A percentile compares a stretch with the other conserved stretches of the same genome.
Conservation (phyloP, 1,284 basidiomycete genomes). For the Coriolopsis trogii region DNA sequence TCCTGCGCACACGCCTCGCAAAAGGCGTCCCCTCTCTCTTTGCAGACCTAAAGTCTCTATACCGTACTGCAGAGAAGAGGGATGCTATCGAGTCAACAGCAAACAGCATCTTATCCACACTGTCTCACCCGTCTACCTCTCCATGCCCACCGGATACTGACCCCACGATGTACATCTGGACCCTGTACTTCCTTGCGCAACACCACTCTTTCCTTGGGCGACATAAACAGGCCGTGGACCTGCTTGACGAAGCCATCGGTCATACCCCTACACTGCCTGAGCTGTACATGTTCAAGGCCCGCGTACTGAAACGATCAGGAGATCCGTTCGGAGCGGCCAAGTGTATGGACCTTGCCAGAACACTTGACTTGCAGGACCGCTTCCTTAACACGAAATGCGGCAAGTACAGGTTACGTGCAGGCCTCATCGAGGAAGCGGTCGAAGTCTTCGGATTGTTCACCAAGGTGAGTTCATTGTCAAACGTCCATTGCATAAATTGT, state of each 20-base stretch:
- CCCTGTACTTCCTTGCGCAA: conserved; percentile 93
- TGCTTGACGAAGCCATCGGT: conserved; percentile 68
- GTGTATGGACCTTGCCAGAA: conserved; percentile 82
- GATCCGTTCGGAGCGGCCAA: conserved; percentile 78
- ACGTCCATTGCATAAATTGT: neutral
- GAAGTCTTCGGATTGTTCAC: conserved; percentile 84
- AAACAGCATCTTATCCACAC: conserved; percentile 51
- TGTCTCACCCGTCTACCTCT: conserved; percentile 32
- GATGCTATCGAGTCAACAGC: conserved; percentile 73
- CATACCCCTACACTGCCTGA: conserved; percentile 97
- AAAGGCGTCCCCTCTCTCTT: conserved; percentile 96
- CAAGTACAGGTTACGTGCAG: conserved; percentile 89
- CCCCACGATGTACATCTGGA: conserved; percentile 92
- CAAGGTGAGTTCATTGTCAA: conserved; percentile 56
- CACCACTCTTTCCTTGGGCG: conserved; percentile 77
- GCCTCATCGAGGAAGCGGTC: conserved; percentile 75
- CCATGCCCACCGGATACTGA: conserved; percentile 46
- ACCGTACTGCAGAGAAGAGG: conserved; percentile 67
- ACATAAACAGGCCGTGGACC: conserved; percentile 61
- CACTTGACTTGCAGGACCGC: conserved; percentile 93
- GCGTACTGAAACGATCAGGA: conserved; percentile 87
- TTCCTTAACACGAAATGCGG: conserved; percentile 95
- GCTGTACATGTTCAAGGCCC: conserved; percentile 82
- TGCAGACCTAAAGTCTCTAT: conserved; percentile 89
- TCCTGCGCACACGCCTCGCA: conserved; percentile 73